phyloP scores from a whole-genome alignment of 257 asterid species.

The Solanum appendiculatum region DNA sequence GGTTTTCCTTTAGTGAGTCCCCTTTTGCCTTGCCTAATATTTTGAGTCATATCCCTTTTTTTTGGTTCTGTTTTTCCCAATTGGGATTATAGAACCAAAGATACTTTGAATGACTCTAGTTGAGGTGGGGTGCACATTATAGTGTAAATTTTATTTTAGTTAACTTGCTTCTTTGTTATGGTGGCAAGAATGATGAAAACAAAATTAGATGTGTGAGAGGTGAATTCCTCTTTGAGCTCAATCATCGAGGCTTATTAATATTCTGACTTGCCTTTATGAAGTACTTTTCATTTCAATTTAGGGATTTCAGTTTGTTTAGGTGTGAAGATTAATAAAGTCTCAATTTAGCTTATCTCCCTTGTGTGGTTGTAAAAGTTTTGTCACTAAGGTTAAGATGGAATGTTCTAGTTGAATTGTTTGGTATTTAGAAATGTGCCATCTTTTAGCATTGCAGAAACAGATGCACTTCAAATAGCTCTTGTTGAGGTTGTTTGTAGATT shows the following conservation, averaged over 20 bases:
- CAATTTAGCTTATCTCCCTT: not conserved
- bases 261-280: not conserved
- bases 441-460: not conserved
- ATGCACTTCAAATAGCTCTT: not conserved
- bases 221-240: not conserved
- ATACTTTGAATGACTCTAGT: not conserved
- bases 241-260: slow-evolving; percentile 19
- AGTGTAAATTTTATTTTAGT: not conserved
- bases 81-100: not conserved
- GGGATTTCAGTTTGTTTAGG: not conserved
- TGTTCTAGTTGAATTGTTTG: not conserved
- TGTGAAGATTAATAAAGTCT: not conserved
- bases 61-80: not conserved
- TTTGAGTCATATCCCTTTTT: not conserved
- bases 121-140: not conserved
- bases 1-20: not conserved
- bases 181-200: not conserved
- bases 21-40: not conserved
- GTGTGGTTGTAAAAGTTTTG: not conserved
- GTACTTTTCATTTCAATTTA: not conserved
- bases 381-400: not conserved
- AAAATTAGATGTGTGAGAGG: not conserved
- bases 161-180: not conserved
- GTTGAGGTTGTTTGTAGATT: not conserved
- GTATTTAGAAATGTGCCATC: not conserved